Evolutionary conservation across 176 grass and related monocot genomes (phyloP), one percentile per base, ranked within the genome.

Genomic region (Ensete ventricosum): DNA sequence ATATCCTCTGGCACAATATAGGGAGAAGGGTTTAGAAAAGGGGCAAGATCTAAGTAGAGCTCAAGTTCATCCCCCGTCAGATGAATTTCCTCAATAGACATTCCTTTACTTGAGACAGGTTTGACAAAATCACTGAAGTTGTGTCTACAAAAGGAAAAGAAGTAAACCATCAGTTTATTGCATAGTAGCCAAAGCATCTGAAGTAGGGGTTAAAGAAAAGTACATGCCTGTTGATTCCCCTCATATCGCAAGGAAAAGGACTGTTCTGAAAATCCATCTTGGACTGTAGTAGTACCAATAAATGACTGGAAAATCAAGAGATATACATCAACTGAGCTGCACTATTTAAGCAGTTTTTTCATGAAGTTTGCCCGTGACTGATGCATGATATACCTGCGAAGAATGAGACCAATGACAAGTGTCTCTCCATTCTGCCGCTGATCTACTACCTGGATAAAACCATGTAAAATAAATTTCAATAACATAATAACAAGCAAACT

Each of bases 111-210:
- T 80, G 95, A 91, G 74, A 88, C 78, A 69, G 95, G 95, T 82
- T 99, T 99, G 71, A 99, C 88, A 71, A 99, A 99, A 79, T 99
- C 95, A 69, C 95, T 99, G 58, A 93, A 89, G 71, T 92, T 96
- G 74, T 99, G 88, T 88, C 95, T 99, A 24, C 9, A 52, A 50
- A 63, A 77, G 5, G 59, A 78, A 14, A 79, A 78, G 55, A 71
- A 50, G 29, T 26, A 64, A 21, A 51, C 64, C 55, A 55, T 86
- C 77, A 84, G 8, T 64, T 69, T 69, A 17, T 8, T 64, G 50
- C 66, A 14, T 63, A 73, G 19, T 73, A 0, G 82, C 63, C 27
- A 82, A 73, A 14, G 21, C 64, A 81, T 74, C 50, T 78, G 63
- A 13, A 69, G 24, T 51, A 76, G 26, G 62, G 50, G 54, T 67